Conservation (phyloP, 2,329 filamentous ascomycete species). For the Beauveria brongniartii region DNA sequence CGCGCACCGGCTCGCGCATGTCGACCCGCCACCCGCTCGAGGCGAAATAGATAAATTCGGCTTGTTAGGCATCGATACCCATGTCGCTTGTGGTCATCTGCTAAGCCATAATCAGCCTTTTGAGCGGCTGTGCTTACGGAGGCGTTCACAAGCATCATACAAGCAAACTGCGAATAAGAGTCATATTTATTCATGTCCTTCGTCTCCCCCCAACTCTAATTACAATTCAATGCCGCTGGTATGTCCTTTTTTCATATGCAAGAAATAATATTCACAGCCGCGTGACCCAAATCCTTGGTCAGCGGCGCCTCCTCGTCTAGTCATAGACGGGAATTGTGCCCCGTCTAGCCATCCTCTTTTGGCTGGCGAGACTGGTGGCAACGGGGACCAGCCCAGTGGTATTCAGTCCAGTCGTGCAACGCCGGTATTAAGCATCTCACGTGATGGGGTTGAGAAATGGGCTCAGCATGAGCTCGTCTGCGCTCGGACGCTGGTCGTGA, state of each 20-base stretch:
- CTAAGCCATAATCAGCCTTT: not conserved
- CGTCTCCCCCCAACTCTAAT: not conserved
- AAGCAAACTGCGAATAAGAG: not conserved
- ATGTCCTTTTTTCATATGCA: not conserved
- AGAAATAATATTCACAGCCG: constrained; percentile 3
- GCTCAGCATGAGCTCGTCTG: constrained; percentile 80
- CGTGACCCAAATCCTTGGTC: not conserved
- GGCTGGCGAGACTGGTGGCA: not conserved
- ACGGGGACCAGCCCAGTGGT: constrained; percentile 3
- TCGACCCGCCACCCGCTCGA: not conserved
- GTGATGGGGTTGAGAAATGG: constrained; percentile 71
- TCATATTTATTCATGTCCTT: constrained; percentile 2
- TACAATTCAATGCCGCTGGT: not conserved
- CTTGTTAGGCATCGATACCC: not conserved
- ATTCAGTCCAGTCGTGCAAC: not conserved
- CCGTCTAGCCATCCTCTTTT: not conserved
- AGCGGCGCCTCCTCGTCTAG: not conserved
- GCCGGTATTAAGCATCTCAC: constrained; percentile 23
- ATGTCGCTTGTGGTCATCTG: not conserved
- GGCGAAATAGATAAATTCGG: not conserved
- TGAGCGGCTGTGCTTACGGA: not conserved
- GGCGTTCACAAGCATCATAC: not conserved
- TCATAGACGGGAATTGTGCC: not conserved
- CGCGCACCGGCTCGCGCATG: not conserved
- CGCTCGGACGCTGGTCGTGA: constrained; percentile 82